Base-by-base conservation (phyloP, 139 green algal genomes). In the Parachlorella kessleri region DNA sequence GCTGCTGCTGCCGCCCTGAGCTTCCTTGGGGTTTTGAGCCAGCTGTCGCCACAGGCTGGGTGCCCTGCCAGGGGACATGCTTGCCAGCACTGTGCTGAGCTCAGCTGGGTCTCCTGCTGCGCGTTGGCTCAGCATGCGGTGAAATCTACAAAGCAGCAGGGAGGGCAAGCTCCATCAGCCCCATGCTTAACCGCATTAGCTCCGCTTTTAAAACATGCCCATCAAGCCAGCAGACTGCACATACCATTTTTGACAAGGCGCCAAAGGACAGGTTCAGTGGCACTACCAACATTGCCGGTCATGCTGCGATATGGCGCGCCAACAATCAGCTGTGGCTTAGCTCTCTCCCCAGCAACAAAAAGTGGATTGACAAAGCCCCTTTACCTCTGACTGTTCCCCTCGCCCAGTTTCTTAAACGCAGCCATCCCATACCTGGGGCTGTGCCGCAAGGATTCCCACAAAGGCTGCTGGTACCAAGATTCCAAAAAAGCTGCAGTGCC, bases 381-480 rank as follows among this genome's bases (percentile, higher is more conserved):
- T 14, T 18, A 59, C 21, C 48, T 14, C 48, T 14, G 14, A 14
- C 21, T 39, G 53, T 37, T n/a, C 77, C 70, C 37, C 42, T 36
- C 36, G 64, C 21, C 14, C 48, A 59, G 21, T 59, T 59, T 59
- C 48, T 28, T 28, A 14, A 18, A 59, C 14, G 21, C 21, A 28
- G 48, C 39, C 3, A 63, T 9, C 68, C 23, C 75, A 59, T 7
- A 83, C 74, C 79, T 71, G 3, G 84, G 83, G 66, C 90, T 86
- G 33, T 39, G 32, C 0, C 85, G 65, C 33, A 98, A 83, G 1
- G 48, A 70, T 0, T 33, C 37, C 92, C 94, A 98, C 76, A 98
- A 78, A 4, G 86, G 82, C 68, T 77, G 65, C 73, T 79, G 23
- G 70, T 98, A 98, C 94, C 94, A 98, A 24, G 54, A n/a, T 1